These are phyloP conservation scores for Lichtheimia hyalospora DNA, from an alignment of 371 early-diverging fungal genomes.

Conservation along the genomic window DNA sequence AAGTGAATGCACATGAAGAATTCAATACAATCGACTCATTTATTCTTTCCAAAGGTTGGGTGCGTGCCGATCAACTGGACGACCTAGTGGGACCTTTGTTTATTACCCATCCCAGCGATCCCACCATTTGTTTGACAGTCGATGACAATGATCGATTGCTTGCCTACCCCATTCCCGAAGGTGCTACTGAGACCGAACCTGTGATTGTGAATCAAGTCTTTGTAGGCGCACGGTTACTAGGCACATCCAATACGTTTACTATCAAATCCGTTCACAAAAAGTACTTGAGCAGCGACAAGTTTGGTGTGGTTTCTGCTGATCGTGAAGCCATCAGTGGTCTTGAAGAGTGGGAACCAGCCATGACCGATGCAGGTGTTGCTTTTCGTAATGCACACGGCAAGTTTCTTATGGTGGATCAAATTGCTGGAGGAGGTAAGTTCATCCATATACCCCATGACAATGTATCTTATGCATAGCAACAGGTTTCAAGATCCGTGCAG, in stretches of 20 bases:
- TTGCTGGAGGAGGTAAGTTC: constrained; percentile 45
- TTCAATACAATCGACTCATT: background rate
- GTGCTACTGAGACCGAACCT: constrained; percentile 52
- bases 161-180: constrained; percentile 45
- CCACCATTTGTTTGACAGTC: constrained; percentile 58
- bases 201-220: constrained; percentile 71
- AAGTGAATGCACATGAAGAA: background rate
- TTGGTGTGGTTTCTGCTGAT: constrained; percentile 73
- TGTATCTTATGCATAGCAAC: background rate
- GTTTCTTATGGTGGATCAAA: constrained; percentile 64
- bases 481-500: constrained; percentile 63
- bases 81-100: constrained; percentile 76
- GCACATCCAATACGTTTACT: constrained; percentile 50
- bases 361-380: constrained; percentile 73
- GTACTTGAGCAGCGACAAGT: constrained; percentile 80
- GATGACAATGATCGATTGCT: constrained; percentile 55
- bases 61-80: constrained; percentile 55
- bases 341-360: constrained; percentile 77
- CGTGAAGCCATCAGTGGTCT: constrained; percentile 78
- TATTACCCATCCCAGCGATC: constrained; percentile 66
- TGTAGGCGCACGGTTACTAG: constrained; percentile 60
- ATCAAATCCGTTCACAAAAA: constrained; percentile 69
- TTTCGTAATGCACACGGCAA: constrained; percentile 64
- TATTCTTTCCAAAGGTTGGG: constrained; percentile 56
- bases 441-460: background rate